Base-by-base conservation (phyloP, 345 rosid species). In the Ricinus communis region DNA sequence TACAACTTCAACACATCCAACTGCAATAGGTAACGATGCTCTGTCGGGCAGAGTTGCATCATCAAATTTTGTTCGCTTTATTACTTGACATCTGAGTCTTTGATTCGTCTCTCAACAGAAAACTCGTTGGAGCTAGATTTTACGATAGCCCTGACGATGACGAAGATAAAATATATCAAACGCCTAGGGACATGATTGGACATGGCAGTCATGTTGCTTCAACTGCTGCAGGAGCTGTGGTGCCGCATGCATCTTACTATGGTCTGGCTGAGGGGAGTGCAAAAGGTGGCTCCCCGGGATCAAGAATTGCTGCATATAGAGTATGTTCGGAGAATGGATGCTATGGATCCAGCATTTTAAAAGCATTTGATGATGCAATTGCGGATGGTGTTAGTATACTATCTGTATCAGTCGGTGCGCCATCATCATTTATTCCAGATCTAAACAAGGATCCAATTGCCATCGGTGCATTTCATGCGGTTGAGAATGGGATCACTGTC, bases 181-280 rank as follows among this genome's bases (percentile, higher is more conserved):
- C 93, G 12, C 80, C 93, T 8, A 84, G 98, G 66, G 98, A 93
- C 68, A 67, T 22, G 53, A 50, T 78, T 8, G 97, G 98, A 57
- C 98, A 93, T 61, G 97, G 97, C 19, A 85, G 95, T 62, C 97
- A 91, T 33, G 87, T 82, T 33, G 88, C 96, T 2, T 78, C 96
- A 28, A 93, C 91, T 0, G 87, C 88, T 0, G 96, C 88, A 1
- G 98, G 98, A 40, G 75, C 65, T n/a, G 73, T 51, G 8, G 95
- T 93, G 18, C 74, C 79, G 4, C 80, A 71, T 30, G 93, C 86
- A 0, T 91, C 96, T 59, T 93, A 84, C 82, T 87, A 91, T 24
- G 97, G 91, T 33, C 78, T 93, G 58, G 98, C 98, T 2, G 40
- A 77, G 0, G 98, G 97, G 30, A 86, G 88, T 0, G 97, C 91